Conservation (phyloP, 305 asterid genomes). For the Nicotiana rustica region DNA sequence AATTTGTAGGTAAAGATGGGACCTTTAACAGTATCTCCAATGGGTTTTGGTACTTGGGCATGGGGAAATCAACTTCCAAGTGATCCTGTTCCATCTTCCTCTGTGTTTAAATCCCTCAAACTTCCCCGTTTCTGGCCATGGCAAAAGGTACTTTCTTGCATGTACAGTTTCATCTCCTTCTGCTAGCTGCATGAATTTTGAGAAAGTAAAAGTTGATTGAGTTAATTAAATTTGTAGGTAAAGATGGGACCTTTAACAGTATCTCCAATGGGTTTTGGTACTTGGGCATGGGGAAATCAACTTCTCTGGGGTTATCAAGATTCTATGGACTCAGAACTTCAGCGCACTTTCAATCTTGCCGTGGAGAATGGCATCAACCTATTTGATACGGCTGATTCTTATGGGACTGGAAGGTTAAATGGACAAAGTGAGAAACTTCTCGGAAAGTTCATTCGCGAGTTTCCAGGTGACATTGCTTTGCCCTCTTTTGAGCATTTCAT, state of each 20-base stretch:
- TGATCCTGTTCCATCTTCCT: slow-evolving; percentile 49
- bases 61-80: slow-evolving; percentile 88
- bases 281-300: slow-evolving; percentile 99
- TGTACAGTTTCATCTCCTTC: neutral
- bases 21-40: slow-evolving; percentile 80
- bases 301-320: slow-evolving; percentile 90
- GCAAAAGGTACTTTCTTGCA: slow-evolving; percentile 61
- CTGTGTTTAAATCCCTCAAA: slow-evolving; percentile 54
- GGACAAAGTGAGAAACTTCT: slow-evolving; percentile 96
- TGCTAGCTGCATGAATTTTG: neutral
- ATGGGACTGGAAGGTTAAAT: slow-evolving; percentile 82
- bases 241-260: slow-evolving; percentile 76
- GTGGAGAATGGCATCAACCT: slow-evolving; percentile 78
- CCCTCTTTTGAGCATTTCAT: neutral
- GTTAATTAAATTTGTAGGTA: slow-evolving; percentile 51
- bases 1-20: slow-evolving; percentile 73
- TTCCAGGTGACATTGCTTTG: slow-evolving; percentile 46
- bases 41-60: slow-evolving; percentile 99
- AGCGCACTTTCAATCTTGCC: slow-evolving; percentile 78
- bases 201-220: slow-evolving; percentile 4
- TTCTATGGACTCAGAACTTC: slow-evolving; percentile 89
- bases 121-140: slow-evolving; percentile 91
- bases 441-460: slow-evolving; percentile 75
- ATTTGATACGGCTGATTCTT: slow-evolving; percentile 95
- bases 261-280: slow-evolving; percentile 99